Conservation (phyloP, 148 eudicot genomes). For the Mesembryanthemum crystallinum region DNA sequence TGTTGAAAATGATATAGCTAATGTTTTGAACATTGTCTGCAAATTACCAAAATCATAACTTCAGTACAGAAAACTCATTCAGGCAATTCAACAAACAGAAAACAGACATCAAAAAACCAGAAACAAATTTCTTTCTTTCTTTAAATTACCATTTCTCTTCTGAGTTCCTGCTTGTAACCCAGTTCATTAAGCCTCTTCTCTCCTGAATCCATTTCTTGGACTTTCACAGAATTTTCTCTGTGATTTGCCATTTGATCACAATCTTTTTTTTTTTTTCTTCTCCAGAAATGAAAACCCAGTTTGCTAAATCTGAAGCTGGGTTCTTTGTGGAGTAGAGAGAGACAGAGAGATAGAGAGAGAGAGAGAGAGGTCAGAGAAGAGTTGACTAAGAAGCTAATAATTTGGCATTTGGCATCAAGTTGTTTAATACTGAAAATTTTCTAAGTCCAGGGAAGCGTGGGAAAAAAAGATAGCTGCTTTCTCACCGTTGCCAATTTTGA, state of each 20-base stretch:
- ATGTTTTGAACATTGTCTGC: conserved; percentile 60
- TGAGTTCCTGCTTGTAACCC: conserved; percentile 64
- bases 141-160: conserved; percentile 53
- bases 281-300: conserved; percentile 8
- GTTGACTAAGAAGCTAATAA: conserved; percentile 21
- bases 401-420: conserved; percentile 1
- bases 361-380: conserved; percentile 5
- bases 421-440: background rate
- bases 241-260: conserved; percentile 21
- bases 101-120: background rate
- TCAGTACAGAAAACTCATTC: background rate
- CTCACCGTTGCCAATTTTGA: conserved; percentile 29
- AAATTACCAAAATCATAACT: background rate
- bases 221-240: background rate
- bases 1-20: conserved; percentile 65
- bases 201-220: conserved; percentile 51
- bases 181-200: conserved; percentile 64
- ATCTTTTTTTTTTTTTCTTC: too few relatives aligned
- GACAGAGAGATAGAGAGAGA: conserved; percentile 12
- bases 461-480: conserved; percentile 11
- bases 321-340: background rate
- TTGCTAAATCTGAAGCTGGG: conserved; percentile 21
- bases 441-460: conserved; percentile 9
- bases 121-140: background rate
- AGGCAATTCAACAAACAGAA: background rate